Evolutionary conservation across 2,329 filamentous ascomycete genomes (phyloP), one percentile per base, ranked within the genome.

Genomic region (Stenocarpella maydis): DNA sequence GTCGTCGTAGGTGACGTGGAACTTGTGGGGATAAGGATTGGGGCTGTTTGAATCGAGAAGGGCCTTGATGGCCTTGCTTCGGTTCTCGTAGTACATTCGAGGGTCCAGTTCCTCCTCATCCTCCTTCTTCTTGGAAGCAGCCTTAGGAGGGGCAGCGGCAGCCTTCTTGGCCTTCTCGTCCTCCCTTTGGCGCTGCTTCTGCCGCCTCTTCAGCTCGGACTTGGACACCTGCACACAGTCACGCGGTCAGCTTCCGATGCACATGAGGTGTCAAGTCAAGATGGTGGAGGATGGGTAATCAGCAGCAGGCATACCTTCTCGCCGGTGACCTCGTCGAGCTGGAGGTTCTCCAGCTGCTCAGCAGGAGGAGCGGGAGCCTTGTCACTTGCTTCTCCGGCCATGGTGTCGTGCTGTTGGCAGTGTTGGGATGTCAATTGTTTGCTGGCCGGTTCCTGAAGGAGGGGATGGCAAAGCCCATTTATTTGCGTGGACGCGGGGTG

Each of bases 21-120:
- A 98, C 87, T 90, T 91, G 91, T 99, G 95, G 9, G 96, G 96
- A 82, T 98, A 97, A 17, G 93, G 93, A 78, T 95, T 92, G 49
- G 92, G 92, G 70, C 90, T 83, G 83, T 92, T 90, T 77, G 88
- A 89, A 77, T 91, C 84, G 76, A 91, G 88, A 73, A 95, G 87
- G 78, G 90, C 90, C 80, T 92, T 91, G 82, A 95, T 87, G 74
- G 88, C 87, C 76, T 93, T 89, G 77, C 92, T 97, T 72, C 96
- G 92, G 79, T 98, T 97, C 84, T 99, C 96, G 80, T 97, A 98
- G 86, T 98, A 99, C 80, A 89, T 86, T 79, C 86, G 87, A 41
- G 86, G 86, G 69, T 86, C 86, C 68, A 87, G 80, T 72, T 87
- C 85, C 80, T 85, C 85, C 79, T 88, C 86, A 65, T 79, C 77